Evolutionary conservation across 176 grass and related monocot genomes (phyloP).

Genomic region (Oryza glaberrima): DNA sequence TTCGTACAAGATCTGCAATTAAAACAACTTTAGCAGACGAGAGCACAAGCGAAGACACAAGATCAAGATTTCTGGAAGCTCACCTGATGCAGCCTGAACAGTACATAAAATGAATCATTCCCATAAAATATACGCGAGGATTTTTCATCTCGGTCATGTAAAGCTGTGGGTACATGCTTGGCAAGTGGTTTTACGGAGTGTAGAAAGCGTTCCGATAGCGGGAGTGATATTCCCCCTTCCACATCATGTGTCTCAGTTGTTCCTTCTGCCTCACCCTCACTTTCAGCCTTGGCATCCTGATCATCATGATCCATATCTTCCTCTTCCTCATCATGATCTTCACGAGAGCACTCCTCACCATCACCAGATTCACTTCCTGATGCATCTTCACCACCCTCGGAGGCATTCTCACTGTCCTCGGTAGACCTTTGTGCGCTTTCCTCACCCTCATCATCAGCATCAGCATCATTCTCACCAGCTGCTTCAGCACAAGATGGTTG

Average conservation of each 20-base stretch:
- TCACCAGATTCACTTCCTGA: conserved; percentile 95
- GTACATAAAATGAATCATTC: conserved; percentile 93
- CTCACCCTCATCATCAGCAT: conserved; percentile 89
- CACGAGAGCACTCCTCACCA: conserved; percentile 85
- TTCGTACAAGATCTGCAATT: conserved; percentile 90
- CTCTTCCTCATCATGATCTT: conserved; percentile 94
- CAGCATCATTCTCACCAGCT: conserved; percentile 80
- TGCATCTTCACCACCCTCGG: conserved; percentile 88
- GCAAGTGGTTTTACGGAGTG: conserved; percentile 81
- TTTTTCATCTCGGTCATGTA: conserved; percentile 75
- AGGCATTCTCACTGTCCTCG: conserved; percentile 93
- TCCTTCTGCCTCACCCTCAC: conserved; percentile 92
- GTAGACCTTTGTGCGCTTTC: conserved; percentile 92
- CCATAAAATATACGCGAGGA: conserved; percentile 76
- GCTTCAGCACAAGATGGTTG: conserved; percentile 57
- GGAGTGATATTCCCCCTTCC: conserved; percentile 68
- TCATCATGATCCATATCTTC: conserved; percentile 88
- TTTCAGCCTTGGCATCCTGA: conserved; percentile 84
- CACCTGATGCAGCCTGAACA: conserved; percentile 97
- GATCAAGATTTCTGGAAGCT: conserved; percentile 23
- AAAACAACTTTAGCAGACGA: conserved; percentile 37
- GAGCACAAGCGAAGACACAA: neutral
- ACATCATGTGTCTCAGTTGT: conserved; percentile 64
- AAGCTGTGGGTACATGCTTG: conserved; percentile 71
- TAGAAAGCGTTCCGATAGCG: conserved; percentile 79